phyloP scores from a whole-genome alignment of 2,329 filamentous ascomycete genomes.

The Nemania diffusa region DNA sequence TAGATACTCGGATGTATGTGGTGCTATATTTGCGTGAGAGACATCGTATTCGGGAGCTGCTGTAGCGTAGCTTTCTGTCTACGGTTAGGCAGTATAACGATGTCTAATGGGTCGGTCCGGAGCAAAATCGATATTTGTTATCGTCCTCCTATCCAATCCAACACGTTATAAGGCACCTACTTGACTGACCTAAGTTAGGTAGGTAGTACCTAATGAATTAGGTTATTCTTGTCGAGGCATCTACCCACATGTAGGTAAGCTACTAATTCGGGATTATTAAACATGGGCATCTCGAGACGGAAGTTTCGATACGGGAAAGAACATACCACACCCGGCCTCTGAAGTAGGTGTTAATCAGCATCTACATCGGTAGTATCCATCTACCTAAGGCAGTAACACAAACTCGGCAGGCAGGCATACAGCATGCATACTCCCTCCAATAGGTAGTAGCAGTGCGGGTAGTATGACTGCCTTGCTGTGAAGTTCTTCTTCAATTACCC shows the following conservation, averaged over 20 bases:
- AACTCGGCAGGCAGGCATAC: slow-evolving; percentile 7
- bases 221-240: background rate
- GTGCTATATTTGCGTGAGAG: background rate
- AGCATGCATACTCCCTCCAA: background rate
- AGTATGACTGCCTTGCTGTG: background rate
- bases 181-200: background rate
- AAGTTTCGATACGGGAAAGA: slow-evolving; percentile 17
- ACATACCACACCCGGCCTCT: background rate
- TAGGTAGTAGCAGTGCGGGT: background rate
- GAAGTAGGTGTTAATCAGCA: background rate
- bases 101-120: background rate
- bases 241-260: background rate
- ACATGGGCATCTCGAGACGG: background rate
- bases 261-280: background rate
- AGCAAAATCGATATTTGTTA: background rate
- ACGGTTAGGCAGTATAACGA: background rate
- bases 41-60: background rate
- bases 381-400: background rate
- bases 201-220: background rate
- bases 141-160: background rate
- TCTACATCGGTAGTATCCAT: background rate
- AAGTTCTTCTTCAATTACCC: background rate
- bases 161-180: background rate
- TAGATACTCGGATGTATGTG: background rate
- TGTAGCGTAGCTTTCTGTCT: background rate